Conservation (phyloP, 225 moss, liverwort and hornwort species). For the Polytrichum formosum region DNA sequence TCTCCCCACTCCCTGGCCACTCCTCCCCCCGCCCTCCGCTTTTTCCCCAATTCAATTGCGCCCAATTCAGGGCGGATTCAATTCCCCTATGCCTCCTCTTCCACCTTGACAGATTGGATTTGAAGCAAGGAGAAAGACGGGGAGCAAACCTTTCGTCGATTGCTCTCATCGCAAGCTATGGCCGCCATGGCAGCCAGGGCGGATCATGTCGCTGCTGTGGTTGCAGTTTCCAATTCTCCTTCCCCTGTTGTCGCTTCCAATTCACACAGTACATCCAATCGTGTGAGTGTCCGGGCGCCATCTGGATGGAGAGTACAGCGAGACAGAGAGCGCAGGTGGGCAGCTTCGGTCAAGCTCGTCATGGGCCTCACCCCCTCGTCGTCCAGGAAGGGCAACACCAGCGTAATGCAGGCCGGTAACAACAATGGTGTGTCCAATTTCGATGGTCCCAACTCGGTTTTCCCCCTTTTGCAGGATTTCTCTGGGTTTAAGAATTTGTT, state of each 20-base stretch:
- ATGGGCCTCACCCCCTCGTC: neutral
- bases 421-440: neutral
- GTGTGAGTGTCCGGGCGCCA: neutral
- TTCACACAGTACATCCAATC: neutral
- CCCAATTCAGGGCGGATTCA: too few relatives aligned
- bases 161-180: neutral
- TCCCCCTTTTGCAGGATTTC: neutral
- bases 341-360: constrained; percentile 2
- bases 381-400: constrained; percentile 6
- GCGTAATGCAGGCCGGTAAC: constrained; percentile 37
- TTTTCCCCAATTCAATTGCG: too few relatives aligned
- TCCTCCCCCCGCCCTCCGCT: too few relatives aligned
- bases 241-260: neutral
- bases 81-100: too few relatives aligned
- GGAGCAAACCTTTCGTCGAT: too few relatives aligned
- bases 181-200: neutral
- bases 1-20: too few relatives aligned
- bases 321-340: constrained; percentile 19
- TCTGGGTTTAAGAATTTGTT: too few relatives aligned
- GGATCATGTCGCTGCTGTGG: neutral
- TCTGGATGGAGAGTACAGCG: constrained; percentile 6
- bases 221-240: neutral
- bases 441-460: too few relatives aligned
- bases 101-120: too few relatives aligned
- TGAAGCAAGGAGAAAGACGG: too few relatives aligned